Evolutionary conservation across 2,329 filamentous ascomycete genomes (phyloP).

Genomic region (Salinomyces thailandicus): DNA sequence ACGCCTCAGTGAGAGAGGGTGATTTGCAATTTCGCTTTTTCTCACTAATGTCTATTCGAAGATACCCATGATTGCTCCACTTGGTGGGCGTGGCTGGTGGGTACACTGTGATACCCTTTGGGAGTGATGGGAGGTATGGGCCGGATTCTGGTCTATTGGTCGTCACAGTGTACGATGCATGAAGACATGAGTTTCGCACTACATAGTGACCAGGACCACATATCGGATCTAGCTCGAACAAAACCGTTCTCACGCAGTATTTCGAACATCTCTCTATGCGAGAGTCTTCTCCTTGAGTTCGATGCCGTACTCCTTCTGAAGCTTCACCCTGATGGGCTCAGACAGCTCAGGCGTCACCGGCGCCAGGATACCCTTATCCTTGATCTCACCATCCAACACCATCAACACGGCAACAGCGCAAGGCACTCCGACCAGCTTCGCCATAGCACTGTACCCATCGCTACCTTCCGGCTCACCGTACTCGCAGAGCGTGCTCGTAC

Average conservation of each 20-base stretch:
- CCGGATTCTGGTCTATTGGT: too few relatives aligned
- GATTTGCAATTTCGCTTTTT: neutral
- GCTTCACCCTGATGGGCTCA: slow-evolving; percentile 62
- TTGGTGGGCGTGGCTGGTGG: too few relatives aligned
- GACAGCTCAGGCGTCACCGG: slow-evolving; percentile 65
- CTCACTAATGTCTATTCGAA: neutral
- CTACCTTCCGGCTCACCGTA: slow-evolving; percentile 65
- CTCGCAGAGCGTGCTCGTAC: slow-evolving; percentile 70
- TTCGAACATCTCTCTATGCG: slow-evolving; percentile 17
- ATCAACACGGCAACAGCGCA: slow-evolving; percentile 57
- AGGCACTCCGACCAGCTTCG: slow-evolving; percentile 67
- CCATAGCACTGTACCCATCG: slow-evolving; percentile 64
- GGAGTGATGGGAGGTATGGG: too few relatives aligned
- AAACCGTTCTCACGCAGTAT: too few relatives aligned
- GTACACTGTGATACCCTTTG: too few relatives aligned
- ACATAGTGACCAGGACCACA: too few relatives aligned
- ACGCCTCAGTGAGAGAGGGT: neutral
- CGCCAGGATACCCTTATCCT: slow-evolving; percentile 49
- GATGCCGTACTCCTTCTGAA: slow-evolving; percentile 69
- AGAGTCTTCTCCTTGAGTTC: slow-evolving; percentile 59
- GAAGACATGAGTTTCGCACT: too few relatives aligned
- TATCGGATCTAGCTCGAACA: too few relatives aligned
- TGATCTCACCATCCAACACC: slow-evolving; percentile 29
- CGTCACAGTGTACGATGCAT: too few relatives aligned
- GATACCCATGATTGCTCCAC: too few relatives aligned